phyloP scores from a whole-genome alignment of 305 asterid species.

The Withania somnifera region DNA sequence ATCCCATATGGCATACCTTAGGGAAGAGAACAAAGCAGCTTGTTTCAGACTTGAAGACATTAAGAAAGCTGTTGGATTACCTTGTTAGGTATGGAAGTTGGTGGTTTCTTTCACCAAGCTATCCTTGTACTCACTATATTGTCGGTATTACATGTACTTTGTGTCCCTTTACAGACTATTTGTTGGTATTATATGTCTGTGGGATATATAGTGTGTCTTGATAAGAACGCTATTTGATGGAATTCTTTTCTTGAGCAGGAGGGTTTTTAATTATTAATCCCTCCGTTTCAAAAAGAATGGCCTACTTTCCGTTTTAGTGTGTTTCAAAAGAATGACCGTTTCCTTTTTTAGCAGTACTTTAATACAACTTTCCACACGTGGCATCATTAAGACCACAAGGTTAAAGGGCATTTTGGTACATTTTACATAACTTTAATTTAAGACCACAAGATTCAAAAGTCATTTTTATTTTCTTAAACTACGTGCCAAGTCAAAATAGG shows the following conservation, averaged over 20 bases:
- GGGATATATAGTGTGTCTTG: neutral
- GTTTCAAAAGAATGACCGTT: too few species aligned
- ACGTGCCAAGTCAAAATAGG: too few species aligned
- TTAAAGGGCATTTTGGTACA: too few species aligned
- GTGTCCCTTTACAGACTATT: neutral
- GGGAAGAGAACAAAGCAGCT: conserved; percentile 94
- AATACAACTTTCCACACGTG: too few species aligned
- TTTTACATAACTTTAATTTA: too few species aligned
- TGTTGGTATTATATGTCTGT: neutral
- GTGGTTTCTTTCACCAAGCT: conserved; percentile 1
- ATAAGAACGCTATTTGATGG: neutral
- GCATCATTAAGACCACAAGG: too few species aligned
- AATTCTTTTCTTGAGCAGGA: neutral
- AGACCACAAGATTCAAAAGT: too few species aligned
- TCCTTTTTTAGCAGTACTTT: too few species aligned
- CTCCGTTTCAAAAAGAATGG: too few species aligned
- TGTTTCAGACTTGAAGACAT: conserved; percentile 90
- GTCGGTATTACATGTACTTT: neutral
- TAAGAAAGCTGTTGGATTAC: conserved; percentile 88
- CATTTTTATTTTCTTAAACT: too few species aligned
- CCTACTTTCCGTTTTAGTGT: too few species aligned
- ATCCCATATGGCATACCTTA: conserved; percentile 96
- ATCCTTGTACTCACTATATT: neutral
- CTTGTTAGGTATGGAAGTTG: conserved; percentile 54
- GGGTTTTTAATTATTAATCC: neutral